Evolutionary conservation across 805 yeast genomes (phyloP).

Genomic region (Nakazawaea laoshanensis): DNA sequence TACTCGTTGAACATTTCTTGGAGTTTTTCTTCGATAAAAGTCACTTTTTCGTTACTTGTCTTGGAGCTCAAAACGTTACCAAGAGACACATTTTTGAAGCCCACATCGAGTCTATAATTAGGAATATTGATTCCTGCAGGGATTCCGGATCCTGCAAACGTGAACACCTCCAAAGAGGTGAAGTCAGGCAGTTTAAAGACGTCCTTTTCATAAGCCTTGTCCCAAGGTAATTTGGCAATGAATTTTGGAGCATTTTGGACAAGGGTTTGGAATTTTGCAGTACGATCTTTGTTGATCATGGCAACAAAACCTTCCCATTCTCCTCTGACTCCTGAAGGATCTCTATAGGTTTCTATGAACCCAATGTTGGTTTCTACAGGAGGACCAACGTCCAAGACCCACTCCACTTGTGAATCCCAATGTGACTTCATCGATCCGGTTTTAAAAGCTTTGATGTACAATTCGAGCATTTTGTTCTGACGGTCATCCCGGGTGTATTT

Average conservation of each 20-base stretch:
- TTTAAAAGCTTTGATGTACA: slow-evolving; percentile 60
- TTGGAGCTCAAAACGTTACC: slow-evolving; percentile 80
- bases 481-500: slow-evolving; percentile 65
- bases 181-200: slow-evolving; percentile 88
- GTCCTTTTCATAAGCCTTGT: slow-evolving; percentile 66
- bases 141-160: slow-evolving; percentile 83
- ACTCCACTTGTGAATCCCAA: slow-evolving; percentile 70
- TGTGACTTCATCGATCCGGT: slow-evolving; percentile 84
- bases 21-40: slow-evolving; percentile 50
- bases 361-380: slow-evolving; percentile 76
- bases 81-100: slow-evolving; percentile 83
- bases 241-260: slow-evolving; percentile 61
- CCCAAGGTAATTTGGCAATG: slow-evolving; percentile 73
- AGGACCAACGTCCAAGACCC: slow-evolving; percentile 88
- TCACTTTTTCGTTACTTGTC: slow-evolving; percentile 58
- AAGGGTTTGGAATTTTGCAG: slow-evolving; percentile 66
- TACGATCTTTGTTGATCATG: slow-evolving; percentile 81
- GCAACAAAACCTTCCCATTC: slow-evolving; percentile 93
- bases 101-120: slow-evolving; percentile 74
- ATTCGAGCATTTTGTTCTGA: slow-evolving; percentile 56
- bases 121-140: slow-evolving; percentile 95
- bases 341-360: slow-evolving; percentile 88
- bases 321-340: slow-evolving; percentile 85
- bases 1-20: slow-evolving; percentile 57
- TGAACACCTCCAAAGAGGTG: slow-evolving; percentile 80